These are phyloP conservation scores for Galeopsis tetrahit DNA, from an alignment of 257 asterid species.

Conservation along the genomic window DNA sequence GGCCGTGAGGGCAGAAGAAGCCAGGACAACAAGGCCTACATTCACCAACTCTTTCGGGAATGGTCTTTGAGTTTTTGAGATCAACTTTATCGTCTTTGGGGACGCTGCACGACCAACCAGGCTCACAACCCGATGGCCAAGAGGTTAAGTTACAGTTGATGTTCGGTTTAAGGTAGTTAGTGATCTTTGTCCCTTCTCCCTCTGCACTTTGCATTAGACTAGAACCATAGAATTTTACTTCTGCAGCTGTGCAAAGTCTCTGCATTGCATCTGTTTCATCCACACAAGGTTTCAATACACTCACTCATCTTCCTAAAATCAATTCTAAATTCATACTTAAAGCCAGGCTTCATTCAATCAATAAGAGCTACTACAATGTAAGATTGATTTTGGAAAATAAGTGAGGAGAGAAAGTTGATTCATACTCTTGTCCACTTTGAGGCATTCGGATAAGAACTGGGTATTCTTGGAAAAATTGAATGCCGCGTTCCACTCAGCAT, in stretches of 20 bases:
- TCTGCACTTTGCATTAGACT: constrained; percentile 46
- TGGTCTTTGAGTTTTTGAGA: constrained; percentile 58
- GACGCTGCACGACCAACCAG: constrained; percentile 96
- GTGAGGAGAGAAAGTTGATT: background rate
- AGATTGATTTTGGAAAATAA: no score
- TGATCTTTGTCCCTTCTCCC: constrained; percentile 38
- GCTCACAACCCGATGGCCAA: constrained; percentile 91
- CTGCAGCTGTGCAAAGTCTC: constrained; percentile 94
- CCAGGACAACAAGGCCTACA: constrained; percentile 91
- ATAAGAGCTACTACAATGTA: no score
- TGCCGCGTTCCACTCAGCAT: constrained; percentile 82
- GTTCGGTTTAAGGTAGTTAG: constrained; percentile 68
- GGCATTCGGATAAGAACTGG: constrained; percentile 62
- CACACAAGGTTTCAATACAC: background rate
- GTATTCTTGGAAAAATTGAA: constrained; percentile 76
- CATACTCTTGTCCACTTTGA: constrained; percentile 56
- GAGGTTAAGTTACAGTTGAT: constrained; percentile 80
- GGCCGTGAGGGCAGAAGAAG: constrained; percentile 97
- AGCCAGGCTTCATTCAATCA: background rate
- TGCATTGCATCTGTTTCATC: constrained; percentile 59
- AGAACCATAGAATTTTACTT: constrained; percentile 62
- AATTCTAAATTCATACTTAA: background rate
- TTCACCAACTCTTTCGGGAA: constrained; percentile 57
- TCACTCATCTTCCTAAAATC: no score
- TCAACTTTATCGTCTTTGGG: constrained; percentile 51